A percentile compares a stretch with the other conserved stretches of the same genome.
phyloP scores from a whole-genome alignment of 2,329 filamentous ascomycete genomes.

The Periconia sp. region DNA sequence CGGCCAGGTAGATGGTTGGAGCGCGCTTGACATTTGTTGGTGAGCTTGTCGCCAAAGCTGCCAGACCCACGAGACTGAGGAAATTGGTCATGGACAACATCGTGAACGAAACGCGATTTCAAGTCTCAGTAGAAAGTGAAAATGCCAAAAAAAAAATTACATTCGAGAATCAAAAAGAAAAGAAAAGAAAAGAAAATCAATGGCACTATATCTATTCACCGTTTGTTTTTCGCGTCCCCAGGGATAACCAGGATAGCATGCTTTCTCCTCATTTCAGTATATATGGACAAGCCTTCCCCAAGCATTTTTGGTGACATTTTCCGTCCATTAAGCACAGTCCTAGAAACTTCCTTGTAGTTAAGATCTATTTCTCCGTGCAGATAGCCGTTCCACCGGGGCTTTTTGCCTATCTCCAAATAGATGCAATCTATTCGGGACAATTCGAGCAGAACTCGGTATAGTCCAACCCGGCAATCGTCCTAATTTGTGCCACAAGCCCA shows the following conservation, averaged over 20 bases:
- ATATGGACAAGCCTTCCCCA: background rate
- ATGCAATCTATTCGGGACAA: slow-evolving; percentile 3
- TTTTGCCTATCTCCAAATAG: background rate
- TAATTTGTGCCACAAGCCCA: background rate
- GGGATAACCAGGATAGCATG: background rate
- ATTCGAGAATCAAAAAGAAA: no score
- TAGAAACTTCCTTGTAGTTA: background rate
- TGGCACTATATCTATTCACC: background rate
- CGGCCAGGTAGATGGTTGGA: slow-evolving; percentile 57
- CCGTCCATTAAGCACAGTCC: background rate
- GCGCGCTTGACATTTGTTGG: slow-evolving; percentile 31
- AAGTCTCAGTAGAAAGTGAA: background rate
- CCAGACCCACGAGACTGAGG: slow-evolving; percentile 21
- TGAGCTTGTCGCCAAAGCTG: slow-evolving; percentile 22
- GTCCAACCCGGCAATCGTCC: background rate
- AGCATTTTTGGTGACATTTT: background rate
- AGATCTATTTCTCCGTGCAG: background rate
- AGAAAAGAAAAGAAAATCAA: no score
- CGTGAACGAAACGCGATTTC: background rate
- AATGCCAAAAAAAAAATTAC: background rate
- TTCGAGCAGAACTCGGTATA: background rate
- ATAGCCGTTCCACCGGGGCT: background rate
- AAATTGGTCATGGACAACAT: slow-evolving; percentile 24
- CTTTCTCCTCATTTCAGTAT: background rate
- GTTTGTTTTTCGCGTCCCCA: background rate